Conservation (phyloP, 1,139 yeast genomes). For the Pichia sp. region DNA sequence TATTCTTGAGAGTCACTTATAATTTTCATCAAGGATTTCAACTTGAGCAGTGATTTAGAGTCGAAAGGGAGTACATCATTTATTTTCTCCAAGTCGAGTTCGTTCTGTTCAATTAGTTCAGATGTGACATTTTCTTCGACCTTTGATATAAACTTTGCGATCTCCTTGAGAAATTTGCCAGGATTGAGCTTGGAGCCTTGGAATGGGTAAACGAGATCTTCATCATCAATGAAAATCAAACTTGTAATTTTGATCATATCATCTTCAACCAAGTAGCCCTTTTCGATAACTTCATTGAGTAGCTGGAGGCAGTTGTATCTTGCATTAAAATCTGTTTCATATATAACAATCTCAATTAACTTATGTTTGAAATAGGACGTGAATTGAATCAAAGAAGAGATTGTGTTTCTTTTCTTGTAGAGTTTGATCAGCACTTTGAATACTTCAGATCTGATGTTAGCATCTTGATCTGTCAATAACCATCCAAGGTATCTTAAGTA, state of each 20-base stretch:
- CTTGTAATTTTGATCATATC: constrained; percentile 39
- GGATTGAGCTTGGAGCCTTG: constrained; percentile 17
- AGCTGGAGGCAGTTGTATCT: constrained; percentile 46
- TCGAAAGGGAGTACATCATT: constrained; percentile 27
- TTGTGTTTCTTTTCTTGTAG: constrained; percentile 27
- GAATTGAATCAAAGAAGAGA: constrained; percentile 33
- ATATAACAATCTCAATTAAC: constrained; percentile 52
- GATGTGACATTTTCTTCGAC: constrained; percentile 31
- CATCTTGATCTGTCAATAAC: constrained; percentile 66
- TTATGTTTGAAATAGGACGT: constrained; percentile 39
- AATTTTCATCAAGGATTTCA: constrained; percentile 32
- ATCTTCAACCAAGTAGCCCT: constrained; percentile 57
- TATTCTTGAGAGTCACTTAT: constrained; percentile 30
- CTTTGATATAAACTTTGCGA: constrained; percentile 37
- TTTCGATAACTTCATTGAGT: constrained; percentile 46
- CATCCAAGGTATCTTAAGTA: constrained; percentile 78
- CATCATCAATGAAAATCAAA: constrained; percentile 39
- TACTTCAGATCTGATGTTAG: constrained; percentile 59
- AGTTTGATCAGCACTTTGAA: constrained; percentile 48
- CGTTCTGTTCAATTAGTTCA: constrained; percentile 33
- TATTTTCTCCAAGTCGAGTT: constrained; percentile 27
- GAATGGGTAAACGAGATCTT: constrained; percentile 22
- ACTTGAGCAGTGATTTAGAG: constrained; percentile 31
- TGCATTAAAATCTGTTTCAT: constrained; percentile 48
- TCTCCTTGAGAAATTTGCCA: constrained; percentile 27